A percentile compares a stretch with the other conserved stretches of the same genome.
These are phyloP conservation scores for Albugo laibachii DNA, from an alignment of 352 stramenopile species.

Conservation along the genomic window DNA sequence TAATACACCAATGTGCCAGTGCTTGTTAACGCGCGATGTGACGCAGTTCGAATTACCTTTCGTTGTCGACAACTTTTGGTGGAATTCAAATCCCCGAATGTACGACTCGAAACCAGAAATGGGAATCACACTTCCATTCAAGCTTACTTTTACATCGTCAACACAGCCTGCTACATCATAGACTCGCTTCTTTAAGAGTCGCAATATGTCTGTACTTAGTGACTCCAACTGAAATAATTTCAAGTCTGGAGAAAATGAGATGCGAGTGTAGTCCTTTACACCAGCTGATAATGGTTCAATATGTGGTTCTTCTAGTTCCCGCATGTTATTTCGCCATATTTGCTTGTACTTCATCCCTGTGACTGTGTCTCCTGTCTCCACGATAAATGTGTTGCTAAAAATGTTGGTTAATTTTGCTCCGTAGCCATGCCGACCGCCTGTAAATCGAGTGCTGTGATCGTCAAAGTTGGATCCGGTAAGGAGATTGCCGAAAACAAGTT, in stretches of 20 bases:
- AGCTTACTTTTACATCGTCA: conserved; percentile 80
- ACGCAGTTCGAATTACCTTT: conserved; percentile 58
- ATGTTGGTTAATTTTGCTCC: conserved; percentile 99
- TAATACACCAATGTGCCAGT: conserved; percentile 91
- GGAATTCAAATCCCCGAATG: conserved; percentile 64
- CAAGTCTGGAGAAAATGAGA: conserved; percentile 96
- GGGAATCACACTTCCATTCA: conserved; percentile 75
- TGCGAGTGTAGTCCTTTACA: conserved; percentile 89
- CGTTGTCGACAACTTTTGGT: conserved; percentile 2
- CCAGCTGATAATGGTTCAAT: conserved; percentile 60
- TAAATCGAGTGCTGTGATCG: conserved; percentile 93
- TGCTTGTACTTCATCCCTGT: conserved; percentile 73
- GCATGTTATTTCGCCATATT: conserved; percentile 95
- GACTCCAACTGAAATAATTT: conserved; percentile 89
- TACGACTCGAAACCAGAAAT: conserved; percentile 96
- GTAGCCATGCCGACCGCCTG: conserved; percentile 89
- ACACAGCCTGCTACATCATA: conserved; percentile 97
- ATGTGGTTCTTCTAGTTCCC: conserved; percentile 63
- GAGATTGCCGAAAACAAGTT: conserved; percentile 97
- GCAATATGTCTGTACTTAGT: conserved; percentile 86
- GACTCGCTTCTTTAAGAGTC: conserved; percentile 91
- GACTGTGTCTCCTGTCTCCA: conserved; percentile 93
- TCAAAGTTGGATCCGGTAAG: conserved; percentile 99
- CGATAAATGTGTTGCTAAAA: conserved; percentile 96
- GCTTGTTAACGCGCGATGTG: conserved; percentile 87